Base-by-base conservation (phyloP, 805 yeast species). In the Myxozyma lipomycoides region DNA sequence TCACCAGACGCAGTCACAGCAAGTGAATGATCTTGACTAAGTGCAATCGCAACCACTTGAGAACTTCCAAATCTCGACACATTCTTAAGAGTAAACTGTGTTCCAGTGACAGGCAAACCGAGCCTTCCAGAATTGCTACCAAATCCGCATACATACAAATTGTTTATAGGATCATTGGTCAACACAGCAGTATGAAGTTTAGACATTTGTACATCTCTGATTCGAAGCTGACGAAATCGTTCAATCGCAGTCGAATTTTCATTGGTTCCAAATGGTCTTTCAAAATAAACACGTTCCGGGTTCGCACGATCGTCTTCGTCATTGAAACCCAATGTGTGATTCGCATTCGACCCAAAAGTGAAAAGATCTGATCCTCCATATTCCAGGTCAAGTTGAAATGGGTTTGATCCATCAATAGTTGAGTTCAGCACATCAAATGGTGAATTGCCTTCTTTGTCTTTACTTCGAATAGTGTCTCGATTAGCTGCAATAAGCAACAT, bases 371-470 rank as follows among this genome's bases (percentile, higher is more conserved):
- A 62, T 61, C 78, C 81, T 71, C 76, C 79, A 72, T 46, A 40
- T 4, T 32, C 46, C 19, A 43, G 44, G 41, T 52, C 47, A 12
- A 54, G 37, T 24, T 46, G 48, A 6, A 34, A 42, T 5, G 59
- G 59, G 35, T 55, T 55, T n/a, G 58, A 48, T 5, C 57, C 58
- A 19, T 52, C 58, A 17, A 55, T 41, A 2, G 59, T 63, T 55
- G 62, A 63, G 43, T 55, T 69, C 32, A 82, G 69, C 2, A 87
- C 66, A 61, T 87, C 93, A 52, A 86, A 67, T 0, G 96, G 95
- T 0, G 90, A 82, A 21, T 74, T 67, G 0, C 84, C 83, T 61
- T 78, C 82, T 36, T 89, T 71, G 67, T 89, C 97, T 59, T 81
- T 82, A 25, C 77, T 69, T 36, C 74, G 73, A 28, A 83, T 63